Percentiles rank a stretch among this genome's conserved stretches.
These are phyloP conservation scores for Kwoniella bestiolae DNA, from an alignment of 768 basidiomycete species.

Conservation along the genomic window DNA sequence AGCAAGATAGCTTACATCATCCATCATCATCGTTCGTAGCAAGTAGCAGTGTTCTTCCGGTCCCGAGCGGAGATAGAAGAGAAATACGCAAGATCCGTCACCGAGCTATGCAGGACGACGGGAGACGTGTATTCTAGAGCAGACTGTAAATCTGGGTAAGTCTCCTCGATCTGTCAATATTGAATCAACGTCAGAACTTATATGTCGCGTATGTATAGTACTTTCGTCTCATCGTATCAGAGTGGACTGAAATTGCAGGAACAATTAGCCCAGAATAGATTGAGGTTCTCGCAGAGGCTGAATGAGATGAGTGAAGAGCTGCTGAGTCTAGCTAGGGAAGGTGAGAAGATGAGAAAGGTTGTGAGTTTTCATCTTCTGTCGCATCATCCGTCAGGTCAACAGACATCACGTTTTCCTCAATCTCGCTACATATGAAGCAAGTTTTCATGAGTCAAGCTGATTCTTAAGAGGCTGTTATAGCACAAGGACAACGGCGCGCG, in stretches of 20 bases:
- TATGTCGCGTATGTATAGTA: slow-evolving; percentile 27
- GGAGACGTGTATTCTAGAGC: slow-evolving; percentile 80
- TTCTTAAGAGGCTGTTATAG: slow-evolving; percentile 60
- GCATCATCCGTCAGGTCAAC: background rate
- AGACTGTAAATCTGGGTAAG: slow-evolving; percentile 94
- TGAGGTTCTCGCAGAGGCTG: slow-evolving; percentile 81
- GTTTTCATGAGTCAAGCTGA: background rate
- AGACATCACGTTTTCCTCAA: background rate
- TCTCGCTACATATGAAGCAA: background rate
- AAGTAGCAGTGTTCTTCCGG: slow-evolving; percentile 89
- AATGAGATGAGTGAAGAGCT: slow-evolving; percentile 99
- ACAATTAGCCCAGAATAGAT: slow-evolving; percentile 81
- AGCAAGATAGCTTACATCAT: background rate
- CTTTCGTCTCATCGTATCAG: slow-evolving; percentile 81
- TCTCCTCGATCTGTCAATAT: slow-evolving; percentile 10
- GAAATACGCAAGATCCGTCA: slow-evolving; percentile 85
- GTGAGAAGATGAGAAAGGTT: slow-evolving; percentile 90
- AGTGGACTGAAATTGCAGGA: slow-evolving; percentile 86
- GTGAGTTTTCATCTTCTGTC: slow-evolving; percentile 58
- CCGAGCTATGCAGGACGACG: slow-evolving; percentile 78
- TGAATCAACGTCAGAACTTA: background rate
- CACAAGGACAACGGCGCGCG: slow-evolving; percentile 88
- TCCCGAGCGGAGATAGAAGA: slow-evolving; percentile 91
- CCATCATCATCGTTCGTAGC: slow-evolving; percentile 61
- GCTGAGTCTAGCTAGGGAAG: slow-evolving; percentile 78